Evolutionary conservation across 345 rosid species (phyloP), one percentile per base, ranked within the genome.

Genomic region (Hypericum androsaemum): DNA sequence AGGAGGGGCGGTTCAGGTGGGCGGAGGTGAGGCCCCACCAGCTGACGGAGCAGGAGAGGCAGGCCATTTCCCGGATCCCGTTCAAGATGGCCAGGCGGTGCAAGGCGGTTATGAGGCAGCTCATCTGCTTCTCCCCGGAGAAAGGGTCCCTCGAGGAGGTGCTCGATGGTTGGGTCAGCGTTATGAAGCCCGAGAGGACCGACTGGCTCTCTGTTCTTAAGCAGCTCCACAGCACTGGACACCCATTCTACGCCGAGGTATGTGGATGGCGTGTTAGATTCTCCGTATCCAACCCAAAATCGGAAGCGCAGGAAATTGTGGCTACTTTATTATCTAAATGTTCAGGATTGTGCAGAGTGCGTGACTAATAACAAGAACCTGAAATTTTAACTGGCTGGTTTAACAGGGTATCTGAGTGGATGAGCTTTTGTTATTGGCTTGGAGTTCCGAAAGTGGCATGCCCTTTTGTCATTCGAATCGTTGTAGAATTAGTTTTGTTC

Each of bases 151-250:
- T 88, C 28, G 53, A 38, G 5, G 79, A 78, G 64, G 62, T 89
- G 59, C 64, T 89, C 73, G 60, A 45, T 66, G 71, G 68, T 61
- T 89, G 89, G 95, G 89, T 75, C 48, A 78, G 71, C 74, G 57
- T 77, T 46, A 89, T 86, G 94, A 86, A 72, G 45, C 97, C 94
- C 52, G 69, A 49, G 40, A 72, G 89, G 62, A 71, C 81, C 47
- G 89, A 83, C 41, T 86, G 97, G 95, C 97, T 89, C 50, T 72
- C 71, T 2, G 66, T 89, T 69, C 83, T 86, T 41, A 81, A 77
- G 63, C 76, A 83, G 70, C 63, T 83, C 71, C 76, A 77, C 60
- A 55, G 6, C 11, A 70, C 62, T 63, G 78, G 72, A 13, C 88
- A 83, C 66, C 82, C 86, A 1, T 22, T 22, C 32, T 22, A 22